Percentiles rank a stretch among this genome's conserved stretches.
Conservation (phyloP, 768 basidiomycete species). For the Lactarius quietus region DNA sequence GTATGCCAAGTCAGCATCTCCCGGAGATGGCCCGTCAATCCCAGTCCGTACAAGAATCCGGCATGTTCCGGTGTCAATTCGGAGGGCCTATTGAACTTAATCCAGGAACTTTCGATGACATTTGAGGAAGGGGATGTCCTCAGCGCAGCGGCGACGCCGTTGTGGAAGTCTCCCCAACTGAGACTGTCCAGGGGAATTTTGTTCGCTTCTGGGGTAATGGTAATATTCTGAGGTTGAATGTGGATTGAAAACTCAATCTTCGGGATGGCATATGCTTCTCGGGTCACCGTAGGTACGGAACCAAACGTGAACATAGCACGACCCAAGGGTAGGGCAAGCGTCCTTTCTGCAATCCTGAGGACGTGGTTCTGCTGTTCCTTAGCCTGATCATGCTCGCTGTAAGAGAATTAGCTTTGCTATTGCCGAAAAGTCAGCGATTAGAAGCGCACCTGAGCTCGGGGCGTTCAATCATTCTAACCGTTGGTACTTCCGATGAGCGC, state of each 20-base stretch:
- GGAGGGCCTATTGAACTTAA: conserved; percentile 90
- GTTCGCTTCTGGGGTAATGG: conserved; percentile 61
- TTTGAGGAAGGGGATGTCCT: conserved; percentile 71
- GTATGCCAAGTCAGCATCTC: conserved; percentile 94
- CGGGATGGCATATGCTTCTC: conserved; percentile 76
- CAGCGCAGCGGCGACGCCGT: conserved; percentile 90
- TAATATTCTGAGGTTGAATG: conserved; percentile 67
- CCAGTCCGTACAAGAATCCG: conserved; percentile 92
- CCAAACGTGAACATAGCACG: conserved; percentile 91
- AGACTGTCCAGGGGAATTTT: conserved; percentile 70
- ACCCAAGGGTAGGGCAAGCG: conserved; percentile 86
- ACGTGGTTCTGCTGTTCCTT: conserved; percentile 84
- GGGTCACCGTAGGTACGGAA: conserved; percentile 67
- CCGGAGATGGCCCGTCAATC: conserved; percentile 86
- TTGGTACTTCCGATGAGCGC: conserved; percentile 69
- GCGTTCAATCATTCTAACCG: conserved; percentile 61
- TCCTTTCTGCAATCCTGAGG: conserved; percentile 77
- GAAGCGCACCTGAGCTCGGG: conserved; percentile 62
- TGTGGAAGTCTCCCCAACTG: conserved; percentile 97
- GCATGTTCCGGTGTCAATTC: conserved; percentile 92
- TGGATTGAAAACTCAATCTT: conserved; percentile 74
- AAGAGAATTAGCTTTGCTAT: conserved; percentile 3
- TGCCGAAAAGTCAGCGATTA: neutral
- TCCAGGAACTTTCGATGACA: conserved; percentile 90
- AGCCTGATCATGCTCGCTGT: conserved; percentile 82